These are phyloP conservation scores for Trichosanthes truncata DNA, from an alignment of 306 rosid species.

Conservation along the genomic window DNA sequence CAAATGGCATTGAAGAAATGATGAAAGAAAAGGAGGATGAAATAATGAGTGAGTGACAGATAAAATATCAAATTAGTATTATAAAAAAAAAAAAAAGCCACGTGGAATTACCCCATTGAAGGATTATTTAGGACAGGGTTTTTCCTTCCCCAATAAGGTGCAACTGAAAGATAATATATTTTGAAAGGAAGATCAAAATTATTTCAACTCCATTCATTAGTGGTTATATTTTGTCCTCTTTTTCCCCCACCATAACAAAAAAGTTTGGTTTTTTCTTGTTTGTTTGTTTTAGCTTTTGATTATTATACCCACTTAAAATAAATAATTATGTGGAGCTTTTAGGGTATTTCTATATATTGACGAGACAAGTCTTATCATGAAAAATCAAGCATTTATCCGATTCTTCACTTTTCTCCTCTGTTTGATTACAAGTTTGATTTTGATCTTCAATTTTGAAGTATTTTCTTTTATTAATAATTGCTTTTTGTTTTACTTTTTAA, in stretches of 20 bases:
- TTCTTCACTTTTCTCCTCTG: neutral
- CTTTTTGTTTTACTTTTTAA: neutral
- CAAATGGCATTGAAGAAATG: neutral
- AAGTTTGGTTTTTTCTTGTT: neutral
- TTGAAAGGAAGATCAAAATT: neutral
- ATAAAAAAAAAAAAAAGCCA: neutral
- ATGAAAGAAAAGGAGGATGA: no score
- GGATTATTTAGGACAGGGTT: neutral
- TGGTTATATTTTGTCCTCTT: neutral
- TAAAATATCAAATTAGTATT: neutral
- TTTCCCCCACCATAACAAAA: neutral
- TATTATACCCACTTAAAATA: neutral
- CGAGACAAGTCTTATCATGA: neutral
- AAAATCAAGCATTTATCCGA: neutral
- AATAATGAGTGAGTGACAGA: no score
- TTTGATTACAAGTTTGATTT: neutral
- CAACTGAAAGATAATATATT: neutral
- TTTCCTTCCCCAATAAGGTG: neutral
- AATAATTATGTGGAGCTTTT: neutral
- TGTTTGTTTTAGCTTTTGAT: neutral
- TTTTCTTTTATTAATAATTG: neutral
- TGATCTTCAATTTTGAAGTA: neutral
- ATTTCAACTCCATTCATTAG: neutral
- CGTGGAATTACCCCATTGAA: neutral
- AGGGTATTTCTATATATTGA: neutral